These are phyloP conservation scores for Schizopora paradoxa DNA, from an alignment of 1,284 basidiomycete species.

Conservation along the genomic window DNA sequence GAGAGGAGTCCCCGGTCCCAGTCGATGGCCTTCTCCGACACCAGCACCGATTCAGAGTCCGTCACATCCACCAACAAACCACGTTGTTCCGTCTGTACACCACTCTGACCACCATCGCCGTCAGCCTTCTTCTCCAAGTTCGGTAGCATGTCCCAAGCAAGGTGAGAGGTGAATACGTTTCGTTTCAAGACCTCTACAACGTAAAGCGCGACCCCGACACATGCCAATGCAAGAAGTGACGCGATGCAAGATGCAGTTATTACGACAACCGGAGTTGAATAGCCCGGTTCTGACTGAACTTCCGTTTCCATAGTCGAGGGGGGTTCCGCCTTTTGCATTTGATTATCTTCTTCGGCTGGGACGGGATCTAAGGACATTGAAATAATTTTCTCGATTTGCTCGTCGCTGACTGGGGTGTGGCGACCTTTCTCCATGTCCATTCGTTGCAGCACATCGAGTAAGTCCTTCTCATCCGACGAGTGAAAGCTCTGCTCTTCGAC, in stretches of 20 bases:
- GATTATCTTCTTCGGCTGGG: background rate
- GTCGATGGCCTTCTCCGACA: too few relatives aligned
- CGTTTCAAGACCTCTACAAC: constrained; percentile 29
- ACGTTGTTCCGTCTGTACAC: constrained; percentile 14
- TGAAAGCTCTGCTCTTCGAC: constrained; percentile 25
- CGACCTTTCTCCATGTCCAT: constrained; percentile 19
- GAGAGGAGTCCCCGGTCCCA: constrained; percentile 19
- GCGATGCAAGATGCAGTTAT: constrained; percentile 34
- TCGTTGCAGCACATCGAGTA: constrained; percentile 28
- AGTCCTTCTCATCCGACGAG: constrained; percentile 30
- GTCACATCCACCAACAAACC: too few relatives aligned
- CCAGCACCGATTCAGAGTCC: too few relatives aligned
- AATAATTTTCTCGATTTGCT: too few relatives aligned
- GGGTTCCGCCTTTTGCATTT: background rate
- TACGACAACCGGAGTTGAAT: constrained; percentile 23
- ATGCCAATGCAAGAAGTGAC: constrained; percentile 33
- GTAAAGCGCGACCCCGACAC: constrained; percentile 32
- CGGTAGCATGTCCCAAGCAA: constrained; percentile 33
- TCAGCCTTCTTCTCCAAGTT: constrained; percentile 26
- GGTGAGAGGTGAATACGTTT: constrained; percentile 27
- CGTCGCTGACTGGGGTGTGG: constrained; percentile 9
- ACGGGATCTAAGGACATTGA: constrained; percentile 7
- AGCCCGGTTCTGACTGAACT: background rate
- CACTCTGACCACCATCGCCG: background rate
- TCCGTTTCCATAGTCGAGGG: background rate